Evolutionary conservation across 768 basidiomycete genomes (phyloP).

Genomic region (Termitomyces sp.): DNA sequence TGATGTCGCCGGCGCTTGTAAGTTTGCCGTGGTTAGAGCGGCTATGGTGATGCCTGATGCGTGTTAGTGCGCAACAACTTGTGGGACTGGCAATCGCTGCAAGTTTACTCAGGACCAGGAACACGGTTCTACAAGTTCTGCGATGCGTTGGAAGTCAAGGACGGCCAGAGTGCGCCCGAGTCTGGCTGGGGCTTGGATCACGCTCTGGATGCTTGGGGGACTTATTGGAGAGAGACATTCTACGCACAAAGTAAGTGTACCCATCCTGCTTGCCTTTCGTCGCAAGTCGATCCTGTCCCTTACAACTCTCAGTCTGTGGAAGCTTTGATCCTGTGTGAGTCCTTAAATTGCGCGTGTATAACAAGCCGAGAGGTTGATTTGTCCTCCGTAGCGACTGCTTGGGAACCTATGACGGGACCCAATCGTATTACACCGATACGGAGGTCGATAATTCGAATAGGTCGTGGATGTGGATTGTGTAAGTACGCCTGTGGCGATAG

Average conservation of each 20-base stretch:
- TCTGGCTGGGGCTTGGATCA: constrained; percentile 59
- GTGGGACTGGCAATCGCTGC: constrained; percentile 64
- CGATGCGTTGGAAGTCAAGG: constrained; percentile 60
- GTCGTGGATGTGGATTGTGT: constrained; percentile 74
- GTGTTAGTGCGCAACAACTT: constrained; percentile 48
- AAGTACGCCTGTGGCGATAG: constrained; percentile 14
- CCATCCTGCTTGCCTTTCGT: neutral
- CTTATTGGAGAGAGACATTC: constrained; percentile 49
- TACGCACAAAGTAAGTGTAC: constrained; percentile 33
- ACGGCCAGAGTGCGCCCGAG: constrained; percentile 42
- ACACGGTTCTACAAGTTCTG: constrained; percentile 54
- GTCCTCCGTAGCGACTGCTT: constrained; percentile 28
- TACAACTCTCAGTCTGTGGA: constrained; percentile 43
- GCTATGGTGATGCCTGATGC: neutral
- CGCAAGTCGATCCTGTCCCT: neutral
- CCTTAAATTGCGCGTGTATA: constrained; percentile 14
- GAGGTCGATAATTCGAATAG: constrained; percentile 47
- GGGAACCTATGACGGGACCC: constrained; percentile 33
- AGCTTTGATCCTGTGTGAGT: constrained; percentile 36
- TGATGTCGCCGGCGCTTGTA: constrained; percentile 58
- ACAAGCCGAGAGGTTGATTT: neutral
- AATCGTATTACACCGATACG: constrained; percentile 47
- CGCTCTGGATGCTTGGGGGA: constrained; percentile 57
- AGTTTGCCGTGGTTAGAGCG: constrained; percentile 9
- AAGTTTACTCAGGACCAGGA: constrained; percentile 41